Evolutionary conservation across 441 rosid genomes (phyloP).

Genomic region (Sinapis alba): DNA sequence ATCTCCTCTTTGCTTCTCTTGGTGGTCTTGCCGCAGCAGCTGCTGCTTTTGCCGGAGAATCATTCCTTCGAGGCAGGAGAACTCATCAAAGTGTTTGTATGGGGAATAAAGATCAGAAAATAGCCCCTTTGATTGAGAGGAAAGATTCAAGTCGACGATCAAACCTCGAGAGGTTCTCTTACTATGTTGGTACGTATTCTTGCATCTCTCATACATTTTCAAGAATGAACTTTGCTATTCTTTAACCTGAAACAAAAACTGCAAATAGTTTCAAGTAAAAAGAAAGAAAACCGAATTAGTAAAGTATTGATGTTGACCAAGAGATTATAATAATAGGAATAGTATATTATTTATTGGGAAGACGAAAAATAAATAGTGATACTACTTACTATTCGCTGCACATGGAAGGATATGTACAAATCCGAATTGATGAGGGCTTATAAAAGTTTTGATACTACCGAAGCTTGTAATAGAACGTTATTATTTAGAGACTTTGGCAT

Average conservation of each 20-base stretch:
- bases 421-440: background rate
- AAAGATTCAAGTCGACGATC: constrained; percentile 57
- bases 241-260: background rate
- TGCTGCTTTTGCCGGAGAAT: constrained; percentile 34
- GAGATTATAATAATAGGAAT: background rate
- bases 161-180: constrained; percentile 71
- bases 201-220: background rate
- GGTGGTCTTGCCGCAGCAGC: constrained; percentile 39
- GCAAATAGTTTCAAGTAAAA: background rate
- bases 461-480: background rate
- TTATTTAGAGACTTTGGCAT: background rate
- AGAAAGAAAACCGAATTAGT: background rate
- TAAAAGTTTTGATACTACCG: background rate
- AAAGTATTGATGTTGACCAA: background rate
- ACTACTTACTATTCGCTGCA: background rate
- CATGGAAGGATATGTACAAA: constrained; percentile 11
- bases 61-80: constrained; percentile 26
- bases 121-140: constrained; percentile 52
- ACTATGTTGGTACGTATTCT: constrained; percentile 63
- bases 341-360: background rate
- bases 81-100: constrained; percentile 6
- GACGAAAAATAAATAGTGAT: background rate
- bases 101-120: constrained; percentile 12
- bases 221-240: background rate
- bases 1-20: constrained; percentile 47